Base-by-base conservation (phyloP, 371 early-diverging fungal genomes). In the Syncephalastrum sp. region DNA sequence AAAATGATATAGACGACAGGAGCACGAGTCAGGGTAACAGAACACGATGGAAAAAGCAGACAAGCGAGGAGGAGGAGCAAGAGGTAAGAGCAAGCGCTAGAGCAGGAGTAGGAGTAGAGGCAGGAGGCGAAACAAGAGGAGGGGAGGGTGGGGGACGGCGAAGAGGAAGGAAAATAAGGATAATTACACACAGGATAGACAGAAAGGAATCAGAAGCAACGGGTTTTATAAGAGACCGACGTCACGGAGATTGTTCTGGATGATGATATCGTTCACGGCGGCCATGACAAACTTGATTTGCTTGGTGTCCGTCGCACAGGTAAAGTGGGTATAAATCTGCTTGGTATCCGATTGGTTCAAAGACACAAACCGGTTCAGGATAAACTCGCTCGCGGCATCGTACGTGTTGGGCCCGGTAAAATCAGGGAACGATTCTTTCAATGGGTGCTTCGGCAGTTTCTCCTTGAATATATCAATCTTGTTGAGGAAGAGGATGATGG, bases 401-500 rank as follows among this genome's bases (percentile, higher is more conserved):
- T 66, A 65, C 13, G 63, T 60, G 46, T 66, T 59, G 17, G 61
- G 53, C 19, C 60, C 62, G 33, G 52, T 48, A 17, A 86, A 94
- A 59, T 94, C 94, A 4, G 96, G 88, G 79, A 94, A 95, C 72
- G 56, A 57, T 42, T 66, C 66, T 27, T 25, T 23, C 16, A 98
- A 72, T 3, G 95, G 92, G 6, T 90, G 89, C 42, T 80, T 76
- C 17, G 83, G 82, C 47, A 98, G 67, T 74, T 98, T 98, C 57
- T 90, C 88, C 60, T 85, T 86, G 83, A 98, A 94, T 21, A 95
- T 81, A 81, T 98, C 98, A 59, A 94, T 93, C 80, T 98, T 98
- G 87, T 98, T 98, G 60, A 98, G 75, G 81, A 98, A 98, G 57
- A 98, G 77, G 63, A 98, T 96, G 57, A 96, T 93, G 15, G 92